Conservation (phyloP, 2,329 filamentous ascomycete species). For the Microascus cirrosus region DNA sequence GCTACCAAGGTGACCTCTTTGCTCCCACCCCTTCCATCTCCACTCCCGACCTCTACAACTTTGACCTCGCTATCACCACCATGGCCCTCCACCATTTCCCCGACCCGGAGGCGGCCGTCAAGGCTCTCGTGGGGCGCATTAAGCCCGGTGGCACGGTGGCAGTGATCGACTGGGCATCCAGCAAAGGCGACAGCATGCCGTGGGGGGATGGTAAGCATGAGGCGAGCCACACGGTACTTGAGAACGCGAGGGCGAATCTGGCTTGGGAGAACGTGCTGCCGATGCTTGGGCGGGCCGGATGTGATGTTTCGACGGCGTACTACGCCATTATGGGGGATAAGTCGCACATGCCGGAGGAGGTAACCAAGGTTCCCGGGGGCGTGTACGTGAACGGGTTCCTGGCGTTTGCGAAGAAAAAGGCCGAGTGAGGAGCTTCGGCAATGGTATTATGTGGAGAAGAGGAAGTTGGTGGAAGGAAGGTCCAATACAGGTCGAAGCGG, state of each 20-base stretch:
- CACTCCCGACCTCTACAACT: conserved; percentile 12
- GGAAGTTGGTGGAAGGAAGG: no score
- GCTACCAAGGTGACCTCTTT: conserved; percentile 18
- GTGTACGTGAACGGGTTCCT: conserved; percentile 2
- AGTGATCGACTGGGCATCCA: conserved; percentile 24
- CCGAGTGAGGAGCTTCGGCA: background rate
- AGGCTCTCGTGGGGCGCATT: conserved; percentile 15
- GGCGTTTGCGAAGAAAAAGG: conserved; percentile 2
- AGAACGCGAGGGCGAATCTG: background rate
- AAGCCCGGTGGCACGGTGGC: conserved; percentile 18
- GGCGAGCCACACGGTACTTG: background rate
- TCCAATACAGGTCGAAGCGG: no score
- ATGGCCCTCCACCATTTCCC: conserved; percentile 24
- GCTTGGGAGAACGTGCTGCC: conserved; percentile 1
- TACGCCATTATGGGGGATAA: conserved; percentile 4
- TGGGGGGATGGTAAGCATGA: conserved; percentile 28
- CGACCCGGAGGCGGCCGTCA: conserved; percentile 15
- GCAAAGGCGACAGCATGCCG: conserved; percentile 45
- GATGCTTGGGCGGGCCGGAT: conserved; percentile 2
- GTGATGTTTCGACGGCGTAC: conserved; percentile 4
- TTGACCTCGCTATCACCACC: conserved; percentile 21
- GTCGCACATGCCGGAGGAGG: conserved; percentile 2
- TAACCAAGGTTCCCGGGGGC: conserved; percentile 1
- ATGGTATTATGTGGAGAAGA: no score
- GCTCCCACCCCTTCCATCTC: conserved; percentile 11